These are phyloP conservation scores for Backusella australiensis DNA, from an alignment of 192 early-diverging fungal genomes.

Conservation along the genomic window DNA sequence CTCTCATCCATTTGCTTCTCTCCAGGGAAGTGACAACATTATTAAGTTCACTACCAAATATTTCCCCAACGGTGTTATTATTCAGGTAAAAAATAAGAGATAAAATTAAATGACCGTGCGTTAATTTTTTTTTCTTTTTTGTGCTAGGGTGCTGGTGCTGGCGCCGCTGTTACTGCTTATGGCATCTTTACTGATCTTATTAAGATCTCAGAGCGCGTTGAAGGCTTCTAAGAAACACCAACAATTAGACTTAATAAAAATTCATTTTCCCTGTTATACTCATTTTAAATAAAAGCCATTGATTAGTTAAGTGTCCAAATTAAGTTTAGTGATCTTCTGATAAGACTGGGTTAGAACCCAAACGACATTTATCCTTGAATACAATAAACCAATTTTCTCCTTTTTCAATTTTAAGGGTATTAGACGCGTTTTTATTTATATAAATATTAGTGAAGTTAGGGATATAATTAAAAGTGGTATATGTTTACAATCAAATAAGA, in stretches of 20 bases:
- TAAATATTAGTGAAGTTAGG: not conserved
- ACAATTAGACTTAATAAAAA: not conserved
- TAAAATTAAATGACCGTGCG: constrained; percentile 52
- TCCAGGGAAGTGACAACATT: constrained; percentile 98
- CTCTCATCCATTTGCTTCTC: constrained; percentile 91
- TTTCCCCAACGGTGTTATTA: constrained; percentile 93
- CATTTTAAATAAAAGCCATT: not conserved
- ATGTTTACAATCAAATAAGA: not conserved
- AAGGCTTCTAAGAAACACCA: constrained; percentile 13
- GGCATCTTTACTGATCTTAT: constrained; percentile 94
- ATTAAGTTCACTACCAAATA: constrained; percentile 93
- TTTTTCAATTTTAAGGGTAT: not conserved
- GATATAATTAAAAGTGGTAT: constrained; percentile 3
- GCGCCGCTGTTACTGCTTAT: constrained; percentile 96
- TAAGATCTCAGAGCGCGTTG: constrained; percentile 73
- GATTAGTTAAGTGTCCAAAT: not conserved
- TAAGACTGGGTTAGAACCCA: not conserved
- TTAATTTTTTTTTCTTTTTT: not conserved
- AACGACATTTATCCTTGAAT: not conserved
- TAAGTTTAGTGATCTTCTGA: not conserved
- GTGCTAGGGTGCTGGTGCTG: constrained; percentile 74
- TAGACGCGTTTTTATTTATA: not conserved
- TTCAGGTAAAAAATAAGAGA: constrained; percentile 53
- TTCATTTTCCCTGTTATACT: not conserved
- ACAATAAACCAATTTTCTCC: not conserved